Evolutionary conservation across 2,329 filamentous ascomycete species (phyloP).

Genomic region (Aspergillus spinulosporus): DNA sequence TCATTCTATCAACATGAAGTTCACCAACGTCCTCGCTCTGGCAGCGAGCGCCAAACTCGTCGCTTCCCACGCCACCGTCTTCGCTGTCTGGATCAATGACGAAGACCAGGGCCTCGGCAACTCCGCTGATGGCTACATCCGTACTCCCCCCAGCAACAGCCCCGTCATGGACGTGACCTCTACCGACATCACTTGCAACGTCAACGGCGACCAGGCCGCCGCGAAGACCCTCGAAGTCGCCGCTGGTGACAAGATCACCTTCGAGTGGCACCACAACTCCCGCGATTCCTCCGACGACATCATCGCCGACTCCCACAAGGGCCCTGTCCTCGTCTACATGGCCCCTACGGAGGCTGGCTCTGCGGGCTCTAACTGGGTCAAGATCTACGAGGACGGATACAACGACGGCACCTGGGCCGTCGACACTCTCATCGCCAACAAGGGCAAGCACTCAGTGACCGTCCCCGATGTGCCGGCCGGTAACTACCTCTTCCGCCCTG

Average conservation of each 20-base stretch:
- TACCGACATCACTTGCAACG: constrained; percentile 26
- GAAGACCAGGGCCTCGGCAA: constrained; percentile 25
- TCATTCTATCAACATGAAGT: constrained; percentile 21
- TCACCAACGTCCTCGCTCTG: constrained; percentile 26
- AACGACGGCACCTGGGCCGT: constrained; percentile 23
- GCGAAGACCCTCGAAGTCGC: constrained; percentile 23
- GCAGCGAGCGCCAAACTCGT: constrained; percentile 25
- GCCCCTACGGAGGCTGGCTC: constrained; percentile 22
- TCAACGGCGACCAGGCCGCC: constrained; percentile 20
- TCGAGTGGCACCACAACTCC: constrained; percentile 27
- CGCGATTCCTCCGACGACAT: constrained; percentile 24
- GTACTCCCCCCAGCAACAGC: constrained; percentile 25
- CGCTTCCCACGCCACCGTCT: constrained; percentile 24
- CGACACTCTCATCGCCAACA: constrained; percentile 22
- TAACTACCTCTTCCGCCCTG: constrained; percentile 26
- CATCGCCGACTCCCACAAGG: constrained; percentile 24
- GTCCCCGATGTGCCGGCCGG: constrained; percentile 25
- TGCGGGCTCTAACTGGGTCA: constrained; percentile 24
- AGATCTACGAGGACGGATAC: constrained; percentile 27
- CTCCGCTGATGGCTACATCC: constrained; percentile 23
- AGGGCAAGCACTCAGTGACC: constrained; percentile 26
- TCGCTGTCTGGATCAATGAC: constrained; percentile 27
- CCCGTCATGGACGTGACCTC: constrained; percentile 25
- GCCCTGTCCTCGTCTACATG: constrained; percentile 26
- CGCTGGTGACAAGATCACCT: constrained; percentile 26